phyloP scores from a whole-genome alignment of 331 rosid genomes.

The Saraca asoca region DNA sequence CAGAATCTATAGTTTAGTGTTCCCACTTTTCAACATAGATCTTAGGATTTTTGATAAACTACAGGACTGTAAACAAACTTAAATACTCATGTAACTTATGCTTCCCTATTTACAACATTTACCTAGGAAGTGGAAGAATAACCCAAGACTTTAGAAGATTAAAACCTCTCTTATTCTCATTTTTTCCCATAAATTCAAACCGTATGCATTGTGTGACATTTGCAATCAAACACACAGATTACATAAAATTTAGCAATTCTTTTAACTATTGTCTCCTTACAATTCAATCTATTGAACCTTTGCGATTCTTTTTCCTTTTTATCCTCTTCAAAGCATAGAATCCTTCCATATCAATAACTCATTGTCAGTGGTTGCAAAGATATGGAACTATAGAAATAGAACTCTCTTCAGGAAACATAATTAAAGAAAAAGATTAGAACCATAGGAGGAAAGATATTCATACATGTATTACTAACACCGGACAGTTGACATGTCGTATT shows the following conservation, averaged over 20 bases:
- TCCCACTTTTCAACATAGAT: too few relatives aligned
- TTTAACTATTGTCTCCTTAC: background rate
- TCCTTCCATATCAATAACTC: slow-evolving; percentile 3
- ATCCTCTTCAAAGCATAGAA: slow-evolving; percentile 1
- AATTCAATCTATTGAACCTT: slow-evolving; percentile 3
- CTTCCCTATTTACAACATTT: background rate
- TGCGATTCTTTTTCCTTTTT: background rate
- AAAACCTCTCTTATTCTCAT: background rate
- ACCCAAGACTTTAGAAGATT: background rate
- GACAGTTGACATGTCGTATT: slow-evolving; percentile 71
- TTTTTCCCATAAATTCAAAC: background rate
- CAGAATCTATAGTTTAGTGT: too few relatives aligned
- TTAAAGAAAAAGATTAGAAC: slow-evolving; percentile 14
- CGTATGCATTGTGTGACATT: background rate
- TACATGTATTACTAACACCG: slow-evolving; percentile 90
- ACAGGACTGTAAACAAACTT: background rate
- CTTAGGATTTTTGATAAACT: background rate
- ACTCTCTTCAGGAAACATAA: slow-evolving; percentile 1
- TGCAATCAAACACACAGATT: slow-evolving; percentile 16
- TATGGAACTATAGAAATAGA: slow-evolving; percentile 7
- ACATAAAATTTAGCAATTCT: background rate
- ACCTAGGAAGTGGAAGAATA: background rate
- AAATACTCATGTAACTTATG: background rate
- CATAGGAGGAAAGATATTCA: slow-evolving; percentile 41
- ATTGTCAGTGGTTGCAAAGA: background rate